phyloP scores from a whole-genome alignment of 139 green algal genomes.

The Edaphochlamys debaryana region DNA sequence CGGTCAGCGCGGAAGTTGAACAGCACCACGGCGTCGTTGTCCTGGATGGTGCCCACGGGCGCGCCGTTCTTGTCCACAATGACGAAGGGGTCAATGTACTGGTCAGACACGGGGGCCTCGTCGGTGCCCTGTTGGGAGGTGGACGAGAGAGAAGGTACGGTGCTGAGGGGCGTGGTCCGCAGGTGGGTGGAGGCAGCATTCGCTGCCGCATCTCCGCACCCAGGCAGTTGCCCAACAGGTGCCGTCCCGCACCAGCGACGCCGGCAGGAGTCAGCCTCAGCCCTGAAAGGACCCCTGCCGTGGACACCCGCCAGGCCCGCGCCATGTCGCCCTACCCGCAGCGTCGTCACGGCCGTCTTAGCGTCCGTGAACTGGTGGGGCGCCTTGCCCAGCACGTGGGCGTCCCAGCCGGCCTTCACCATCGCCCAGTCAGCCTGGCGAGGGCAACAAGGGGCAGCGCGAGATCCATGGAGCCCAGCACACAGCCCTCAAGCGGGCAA shows the following conservation, averaged over 20 bases:
- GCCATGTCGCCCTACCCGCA: too few relatives aligned
- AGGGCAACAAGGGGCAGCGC: too few relatives aligned
- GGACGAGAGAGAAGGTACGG: not conserved
- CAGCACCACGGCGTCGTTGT: constrained; percentile 92
- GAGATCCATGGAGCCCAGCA: not conserved
- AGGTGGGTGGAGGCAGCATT: too few relatives aligned
- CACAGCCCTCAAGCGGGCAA: not conserved
- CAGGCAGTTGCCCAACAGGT: too few relatives aligned
- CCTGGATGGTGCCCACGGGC: constrained; percentile 91
- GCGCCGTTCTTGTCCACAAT: constrained; percentile 83
- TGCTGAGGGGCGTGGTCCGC: too few relatives aligned
- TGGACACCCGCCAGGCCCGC: too few relatives aligned
- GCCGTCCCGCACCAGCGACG: too few relatives aligned
- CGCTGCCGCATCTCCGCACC: too few relatives aligned
- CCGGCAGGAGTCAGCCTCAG: too few relatives aligned
- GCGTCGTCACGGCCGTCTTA: constrained; percentile 77
- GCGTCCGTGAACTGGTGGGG: constrained; percentile 83
- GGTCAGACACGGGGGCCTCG: constrained; percentile 78
- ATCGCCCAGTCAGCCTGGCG: constrained; percentile 94
- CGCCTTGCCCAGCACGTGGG: constrained; percentile 92
- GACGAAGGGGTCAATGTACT: constrained; percentile 89
- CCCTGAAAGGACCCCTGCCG: too few relatives aligned
- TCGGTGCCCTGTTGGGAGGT: constrained; percentile 1
- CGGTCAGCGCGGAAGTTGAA: constrained; percentile 98
- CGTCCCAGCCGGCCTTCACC: constrained; percentile 92